These are phyloP conservation scores for Strobilomyces echinocephalus DNA, from an alignment of 768 basidiomycete species.

Conservation along the genomic window DNA sequence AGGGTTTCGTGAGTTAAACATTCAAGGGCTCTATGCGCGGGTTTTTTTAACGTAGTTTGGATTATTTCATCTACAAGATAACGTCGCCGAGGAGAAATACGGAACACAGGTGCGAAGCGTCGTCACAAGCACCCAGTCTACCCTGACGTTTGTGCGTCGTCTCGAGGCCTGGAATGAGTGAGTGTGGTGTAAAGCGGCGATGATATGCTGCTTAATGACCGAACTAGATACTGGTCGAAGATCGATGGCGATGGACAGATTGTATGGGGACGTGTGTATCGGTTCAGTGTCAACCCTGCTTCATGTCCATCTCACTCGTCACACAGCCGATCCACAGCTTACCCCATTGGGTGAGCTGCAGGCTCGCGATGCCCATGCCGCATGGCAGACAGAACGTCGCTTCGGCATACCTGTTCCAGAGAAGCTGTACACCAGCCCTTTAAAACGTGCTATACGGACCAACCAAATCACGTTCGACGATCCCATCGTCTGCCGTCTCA, in stretches of 20 bases:
- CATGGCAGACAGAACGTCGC: constrained; percentile 1
- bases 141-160: neutral
- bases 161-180: constrained; percentile 7
- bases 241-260: constrained; percentile 47
- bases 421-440: constrained; percentile 35
- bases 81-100: constrained; percentile 56
- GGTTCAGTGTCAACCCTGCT: neutral
- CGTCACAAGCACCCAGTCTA: neutral
- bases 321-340: constrained; percentile 39
- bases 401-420: constrained; percentile 1
- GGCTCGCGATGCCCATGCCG: constrained; percentile 31
- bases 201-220: neutral
- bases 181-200: neutral
- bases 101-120: constrained; percentile 38
- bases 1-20: constrained; percentile 4
- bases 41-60: neutral
- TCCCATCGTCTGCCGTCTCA: constrained; percentile 22
- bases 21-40: neutral
- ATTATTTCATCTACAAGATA: constrained; percentile 42
- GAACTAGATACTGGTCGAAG: constrained; percentile 42
- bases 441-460: constrained; percentile 55
- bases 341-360: constrained; percentile 52
- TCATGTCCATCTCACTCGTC: neutral
- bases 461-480: constrained; percentile 46
- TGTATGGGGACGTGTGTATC: constrained; percentile 57